Percentiles rank a stretch among this genome's conserved stretches.
These are phyloP conservation scores for Penicillium sp. DNA, from an alignment of 2,329 filamentous ascomycete species.

Conservation along the genomic window DNA sequence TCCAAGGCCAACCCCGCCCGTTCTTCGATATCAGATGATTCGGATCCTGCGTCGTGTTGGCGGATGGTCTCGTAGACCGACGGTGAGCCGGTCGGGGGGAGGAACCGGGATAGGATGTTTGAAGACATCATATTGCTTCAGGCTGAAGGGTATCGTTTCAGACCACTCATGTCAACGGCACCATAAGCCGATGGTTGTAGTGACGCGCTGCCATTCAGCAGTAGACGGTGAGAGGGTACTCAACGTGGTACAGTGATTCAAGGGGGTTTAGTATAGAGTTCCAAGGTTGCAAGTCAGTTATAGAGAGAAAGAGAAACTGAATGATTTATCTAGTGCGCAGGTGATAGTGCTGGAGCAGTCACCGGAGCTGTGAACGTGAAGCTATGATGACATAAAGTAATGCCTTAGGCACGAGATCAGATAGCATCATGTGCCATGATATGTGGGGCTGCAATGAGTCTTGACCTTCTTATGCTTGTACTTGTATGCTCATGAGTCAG, in stretches of 20 bases:
- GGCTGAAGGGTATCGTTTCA: slow-evolving; percentile 5
- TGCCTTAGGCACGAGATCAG: background rate
- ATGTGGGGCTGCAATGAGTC: background rate
- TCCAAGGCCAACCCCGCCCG: slow-evolving; percentile 52
- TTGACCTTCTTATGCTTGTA: no score
- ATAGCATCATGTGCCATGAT: background rate
- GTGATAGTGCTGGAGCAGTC: slow-evolving; percentile 6
- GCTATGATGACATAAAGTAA: slow-evolving; percentile 20
- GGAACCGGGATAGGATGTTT: slow-evolving; percentile 45
- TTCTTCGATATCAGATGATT: slow-evolving; percentile 48
- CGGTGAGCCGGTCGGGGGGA: slow-evolving; percentile 52
- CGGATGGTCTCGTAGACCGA: slow-evolving; percentile 53
- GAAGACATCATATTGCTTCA: slow-evolving; percentile 43
- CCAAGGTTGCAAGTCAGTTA: no score
- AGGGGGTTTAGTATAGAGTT: no score
- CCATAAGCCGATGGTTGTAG: slow-evolving; percentile 5
- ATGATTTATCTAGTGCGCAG: slow-evolving; percentile 13
- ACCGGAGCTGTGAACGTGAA: slow-evolving; percentile 6
- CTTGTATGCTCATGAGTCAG: no score
- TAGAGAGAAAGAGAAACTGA: no score
- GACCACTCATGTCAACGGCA: slow-evolving; percentile 17
- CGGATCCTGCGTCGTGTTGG: slow-evolving; percentile 49
- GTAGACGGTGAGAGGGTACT: slow-evolving; percentile 11
- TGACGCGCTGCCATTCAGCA: slow-evolving; percentile 9
- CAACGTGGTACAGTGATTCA: background rate